Evolutionary conservation across 1,284 basidiomycete species (phyloP).

Genomic region (Apiotrichum sp.): DNA sequence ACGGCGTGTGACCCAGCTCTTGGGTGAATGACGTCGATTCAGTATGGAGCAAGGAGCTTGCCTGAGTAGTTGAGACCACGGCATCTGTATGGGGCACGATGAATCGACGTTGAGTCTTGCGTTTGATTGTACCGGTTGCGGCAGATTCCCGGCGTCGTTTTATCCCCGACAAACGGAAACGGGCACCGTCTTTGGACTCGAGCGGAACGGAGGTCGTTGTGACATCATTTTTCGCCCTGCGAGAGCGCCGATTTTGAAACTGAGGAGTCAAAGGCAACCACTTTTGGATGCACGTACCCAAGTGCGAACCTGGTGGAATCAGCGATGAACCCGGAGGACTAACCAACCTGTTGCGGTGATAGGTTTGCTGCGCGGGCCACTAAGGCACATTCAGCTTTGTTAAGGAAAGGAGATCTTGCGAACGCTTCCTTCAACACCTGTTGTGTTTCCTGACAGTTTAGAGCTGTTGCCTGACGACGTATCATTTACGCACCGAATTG

Average conservation of each 20-base stretch:
- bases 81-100: too few relatives aligned
- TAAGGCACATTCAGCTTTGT: constrained; percentile 19
- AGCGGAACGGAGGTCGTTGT: neutral
- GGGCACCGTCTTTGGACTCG: too few relatives aligned
- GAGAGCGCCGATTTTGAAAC: constrained; percentile 28
- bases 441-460: constrained; percentile 9
- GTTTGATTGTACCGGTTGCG: too few relatives aligned
- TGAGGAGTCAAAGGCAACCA: neutral
- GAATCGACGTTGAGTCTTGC: too few relatives aligned
- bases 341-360: constrained; percentile 28
- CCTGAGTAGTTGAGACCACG: too few relatives aligned
- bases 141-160: too few relatives aligned
- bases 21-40: too few relatives aligned
- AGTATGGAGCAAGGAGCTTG: too few relatives aligned
- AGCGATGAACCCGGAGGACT: neutral
- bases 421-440: constrained; percentile 22
- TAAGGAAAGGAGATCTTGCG: constrained; percentile 14
- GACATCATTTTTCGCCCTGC: constrained; percentile 2
- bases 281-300: constrained; percentile 24
- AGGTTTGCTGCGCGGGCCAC: constrained; percentile 26
- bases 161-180: too few relatives aligned
- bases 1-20: too few relatives aligned
- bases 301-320: constrained; percentile 27
- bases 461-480: neutral
- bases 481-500: neutral